Evolutionary conservation across 1,284 basidiomycete species (phyloP), one percentile per base, ranked within the genome.

Genomic region (Papiliotrema flavescens): DNA sequence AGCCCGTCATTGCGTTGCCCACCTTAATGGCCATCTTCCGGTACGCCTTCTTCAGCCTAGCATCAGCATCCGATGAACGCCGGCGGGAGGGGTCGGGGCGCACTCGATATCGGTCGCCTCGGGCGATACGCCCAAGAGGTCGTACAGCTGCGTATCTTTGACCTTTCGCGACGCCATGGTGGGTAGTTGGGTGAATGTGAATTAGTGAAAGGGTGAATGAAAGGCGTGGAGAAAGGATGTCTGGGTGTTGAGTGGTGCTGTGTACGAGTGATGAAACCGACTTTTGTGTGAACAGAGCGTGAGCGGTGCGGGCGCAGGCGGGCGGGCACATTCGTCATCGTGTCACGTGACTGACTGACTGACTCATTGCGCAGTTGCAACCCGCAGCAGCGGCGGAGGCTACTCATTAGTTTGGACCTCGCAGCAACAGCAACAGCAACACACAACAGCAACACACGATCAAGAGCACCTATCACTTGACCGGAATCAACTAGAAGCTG

Each of bases 11-110:
- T 19, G 0, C 23, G 2, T 5, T 24, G 71, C 80, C 66, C 55
- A 91, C 91, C 82, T 90, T 89, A 82, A 98, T 94, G 22, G 95
- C 94, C 60, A 89, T 86, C 76, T 90, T 96, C 61, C 95, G 82
- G 77, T 98, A 98, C 1, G 90, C 92, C 79, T 94, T 97, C 81
- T 98, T 98, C 64, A 97, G 78, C 56, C 75, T 76, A 60, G 43
- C 19, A n/a, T 26, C 17, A 24, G 22, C 34, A 17, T 24, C 19
- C 23, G 36, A 26, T 15, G 40, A 41, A 8, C 35, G 11, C 53
- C 24, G 43, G 24, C 36, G 24, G 3, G 7, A 20, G 17, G 37
- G 42, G 11, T 35, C 13, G 13, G 13, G 7, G 60, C 71, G 47
- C 48, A 74, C 74, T 76, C 73, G 43, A 77, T 68, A 35, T 76